Percentiles rank a stretch among this genome's conserved stretches.
phyloP scores from a whole-genome alignment of 2,329 filamentous ascomycete species.

The Bipolaris bicolor region DNA sequence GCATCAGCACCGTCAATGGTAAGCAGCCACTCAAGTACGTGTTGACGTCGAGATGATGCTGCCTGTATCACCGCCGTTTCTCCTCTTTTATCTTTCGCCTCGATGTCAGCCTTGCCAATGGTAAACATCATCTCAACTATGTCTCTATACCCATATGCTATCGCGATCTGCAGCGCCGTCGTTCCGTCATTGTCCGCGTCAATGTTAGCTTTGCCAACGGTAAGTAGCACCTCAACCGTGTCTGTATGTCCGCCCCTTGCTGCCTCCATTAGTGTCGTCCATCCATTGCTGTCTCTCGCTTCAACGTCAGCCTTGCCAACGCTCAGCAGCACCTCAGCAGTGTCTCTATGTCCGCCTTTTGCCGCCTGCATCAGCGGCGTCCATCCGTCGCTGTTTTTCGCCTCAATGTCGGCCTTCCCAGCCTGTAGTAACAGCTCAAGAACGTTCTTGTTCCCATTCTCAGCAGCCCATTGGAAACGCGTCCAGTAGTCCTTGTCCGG shows the following conservation, averaged over 20 bases:
- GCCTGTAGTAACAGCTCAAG: background rate
- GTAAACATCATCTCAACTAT: background rate
- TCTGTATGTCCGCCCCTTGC: background rate
- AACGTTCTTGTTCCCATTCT: conserved; percentile 10
- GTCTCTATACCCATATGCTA: background rate
- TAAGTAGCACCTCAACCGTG: background rate
- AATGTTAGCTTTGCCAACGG: background rate
- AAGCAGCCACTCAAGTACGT: background rate
- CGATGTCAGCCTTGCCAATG: background rate
- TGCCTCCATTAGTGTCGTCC: background rate
- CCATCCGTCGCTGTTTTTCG: background rate
- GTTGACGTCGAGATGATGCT: too few relatives aligned
- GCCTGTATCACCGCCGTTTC: background rate
- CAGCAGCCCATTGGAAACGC: conserved; percentile 1
- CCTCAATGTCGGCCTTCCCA: background rate
- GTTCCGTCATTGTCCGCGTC: background rate
- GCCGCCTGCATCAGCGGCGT: background rate
- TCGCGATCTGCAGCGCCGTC: background rate
- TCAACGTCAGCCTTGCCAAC: conserved; percentile 4
- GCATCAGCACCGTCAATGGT: background rate
- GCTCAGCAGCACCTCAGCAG: conserved; percentile 10
- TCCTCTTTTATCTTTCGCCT: background rate
- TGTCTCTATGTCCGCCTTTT: background rate
- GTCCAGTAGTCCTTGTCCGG: background rate
- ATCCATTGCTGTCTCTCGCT: background rate